Base-by-base conservation (phyloP, 345 rosid species). In the Syzygium jambos region DNA sequence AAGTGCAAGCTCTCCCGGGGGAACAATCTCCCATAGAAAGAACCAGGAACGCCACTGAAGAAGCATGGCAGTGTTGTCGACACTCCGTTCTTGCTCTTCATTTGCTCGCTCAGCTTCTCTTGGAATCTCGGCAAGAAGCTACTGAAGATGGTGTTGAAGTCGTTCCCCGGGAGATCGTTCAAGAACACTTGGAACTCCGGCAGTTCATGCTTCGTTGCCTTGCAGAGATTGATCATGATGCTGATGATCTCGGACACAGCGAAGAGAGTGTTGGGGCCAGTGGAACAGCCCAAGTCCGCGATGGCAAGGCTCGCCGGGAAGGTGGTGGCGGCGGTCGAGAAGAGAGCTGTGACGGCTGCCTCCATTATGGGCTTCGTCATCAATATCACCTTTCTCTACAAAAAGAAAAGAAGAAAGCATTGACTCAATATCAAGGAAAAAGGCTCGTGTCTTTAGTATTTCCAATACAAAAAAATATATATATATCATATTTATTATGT, bases 101-200 rank as follows among this genome's bases (percentile, higher is more conserved):
- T 30, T 16, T 65, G 78, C 5, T 41, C 86, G 21, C 43, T 30
- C 78, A 65, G 10, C 78, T 65, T 30, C 78, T 65, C 23, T 30
- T 65, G 11, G 78, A 65, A 65, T 30, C 78, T 30, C 43, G 78
- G 43, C 43, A 65, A n/a, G 51, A 90, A 85, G 90, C 88, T 90
- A 89, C 43, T 1, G 43, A 94, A 93, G 61, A 92, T 87, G 65
- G 89, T 86, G 73, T 93, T 94, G 85, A 94, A 94, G 86, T 94
- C 96, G 86, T 94, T 94, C 19, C 93, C 91, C 0, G 93, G 93
- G 57, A 94, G 92, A 52, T 94, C 96, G 85, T 94, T 94, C 61
- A 94, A 57, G 87, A 91, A 91, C 53, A 93, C 89, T 51, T 90
- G 95, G 89, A 78, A 91, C 68, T 91, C 93, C 2, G 92, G 93